Conservation (phyloP, 2,329 filamentous ascomycete species). For the Aspergillus pseudoviridinutans region DNA sequence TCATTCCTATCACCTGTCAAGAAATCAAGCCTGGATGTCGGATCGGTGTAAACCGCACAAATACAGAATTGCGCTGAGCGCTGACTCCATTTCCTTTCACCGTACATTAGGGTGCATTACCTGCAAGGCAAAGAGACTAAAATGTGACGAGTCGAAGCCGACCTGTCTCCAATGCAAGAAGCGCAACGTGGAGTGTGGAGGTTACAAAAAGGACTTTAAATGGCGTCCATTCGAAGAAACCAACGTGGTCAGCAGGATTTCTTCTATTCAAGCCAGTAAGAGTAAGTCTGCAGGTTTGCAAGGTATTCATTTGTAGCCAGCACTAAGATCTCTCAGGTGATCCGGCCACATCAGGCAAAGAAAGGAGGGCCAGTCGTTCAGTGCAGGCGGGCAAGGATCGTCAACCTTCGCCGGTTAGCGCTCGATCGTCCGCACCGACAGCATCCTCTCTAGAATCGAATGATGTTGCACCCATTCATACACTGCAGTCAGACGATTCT, state of each 20-base stretch:
- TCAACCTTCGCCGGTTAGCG: background rate
- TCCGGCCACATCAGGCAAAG: background rate
- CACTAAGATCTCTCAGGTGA: background rate
- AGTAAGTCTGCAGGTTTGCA: constrained; percentile 24
- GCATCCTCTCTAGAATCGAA: background rate
- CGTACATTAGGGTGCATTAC: constrained; percentile 60
- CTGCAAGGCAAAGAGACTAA: constrained; percentile 68
- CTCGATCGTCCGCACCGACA: background rate
- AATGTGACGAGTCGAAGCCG: constrained; percentile 70
- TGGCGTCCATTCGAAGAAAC: constrained; percentile 68
- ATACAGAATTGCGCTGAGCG: constrained; percentile 15
- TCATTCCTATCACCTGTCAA: constrained; percentile 7
- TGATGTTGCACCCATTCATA: background rate
- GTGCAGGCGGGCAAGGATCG: background rate
- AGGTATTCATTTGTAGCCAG: background rate
- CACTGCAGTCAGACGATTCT: background rate
- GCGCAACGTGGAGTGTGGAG: constrained; percentile 62
- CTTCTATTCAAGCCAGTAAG: constrained; percentile 44
- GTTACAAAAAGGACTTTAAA: constrained; percentile 73
- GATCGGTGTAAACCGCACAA: background rate
- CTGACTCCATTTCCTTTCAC: constrained; percentile 25
- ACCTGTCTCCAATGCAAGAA: constrained; percentile 63
- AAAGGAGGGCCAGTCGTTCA: background rate
- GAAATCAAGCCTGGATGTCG: constrained; percentile 1
- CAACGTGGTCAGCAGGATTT: constrained; percentile 42